phyloP scores from a whole-genome alignment of 306 rosid species.

The Delonix regia region DNA sequence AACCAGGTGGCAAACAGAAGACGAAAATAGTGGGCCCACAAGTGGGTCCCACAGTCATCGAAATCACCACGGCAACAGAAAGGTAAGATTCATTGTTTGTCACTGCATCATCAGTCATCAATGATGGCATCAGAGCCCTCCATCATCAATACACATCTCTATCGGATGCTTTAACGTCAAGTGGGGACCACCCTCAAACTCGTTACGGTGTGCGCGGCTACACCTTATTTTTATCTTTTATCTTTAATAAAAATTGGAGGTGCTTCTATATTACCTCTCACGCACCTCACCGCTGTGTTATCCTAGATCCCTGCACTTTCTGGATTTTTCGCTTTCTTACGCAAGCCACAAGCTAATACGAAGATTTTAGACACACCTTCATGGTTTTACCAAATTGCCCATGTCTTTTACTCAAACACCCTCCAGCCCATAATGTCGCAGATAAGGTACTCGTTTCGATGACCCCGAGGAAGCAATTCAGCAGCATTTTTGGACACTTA shows the following conservation, averaged over 20 bases:
- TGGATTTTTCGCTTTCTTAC: conserved; percentile 47
- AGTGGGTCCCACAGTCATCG: conserved; percentile 31
- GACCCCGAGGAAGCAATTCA: no score
- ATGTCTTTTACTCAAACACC: not conserved
- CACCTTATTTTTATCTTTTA: not conserved
- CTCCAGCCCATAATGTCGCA: not conserved
- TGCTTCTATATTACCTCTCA: not conserved
- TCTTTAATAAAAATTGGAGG: no score
- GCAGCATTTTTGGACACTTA: no score
- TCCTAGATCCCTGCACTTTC: conserved; percentile 48
- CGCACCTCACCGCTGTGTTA: not conserved
- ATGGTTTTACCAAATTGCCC: conserved; percentile 25
- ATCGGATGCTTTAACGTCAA: no score
- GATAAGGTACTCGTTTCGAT: no score
- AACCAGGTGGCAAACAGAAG: conserved; percentile 43
- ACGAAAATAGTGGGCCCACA: no score
- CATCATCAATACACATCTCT: not conserved
- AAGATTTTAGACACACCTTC: conserved; percentile 15
- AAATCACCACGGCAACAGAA: conserved; percentile 13
- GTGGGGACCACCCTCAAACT: not conserved
- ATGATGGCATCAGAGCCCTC: not conserved
- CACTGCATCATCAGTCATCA: not conserved
- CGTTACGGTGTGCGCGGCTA: no score
- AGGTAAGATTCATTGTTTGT: not conserved
- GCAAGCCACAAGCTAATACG: conserved; percentile 45